Base-by-base conservation (phyloP, 176 grass and related monocot genomes). In the Olyra latifolia region DNA sequence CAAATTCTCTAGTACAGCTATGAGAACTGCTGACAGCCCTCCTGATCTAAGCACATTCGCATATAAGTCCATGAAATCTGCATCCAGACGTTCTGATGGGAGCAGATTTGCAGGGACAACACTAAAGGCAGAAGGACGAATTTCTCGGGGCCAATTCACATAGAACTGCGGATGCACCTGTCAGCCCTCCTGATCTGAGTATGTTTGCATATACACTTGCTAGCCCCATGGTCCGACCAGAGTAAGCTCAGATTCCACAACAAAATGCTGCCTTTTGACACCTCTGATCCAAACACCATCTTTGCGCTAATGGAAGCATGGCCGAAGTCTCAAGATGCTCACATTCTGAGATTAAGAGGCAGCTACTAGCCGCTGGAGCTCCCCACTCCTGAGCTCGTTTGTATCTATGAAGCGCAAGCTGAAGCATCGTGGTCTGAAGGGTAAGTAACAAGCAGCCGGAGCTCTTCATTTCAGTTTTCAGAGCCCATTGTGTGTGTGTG, bases 11-110 rank as follows among this genome's bases (percentile, higher is more conserved):
- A 32, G 48, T 28, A 66, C 46, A 64, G 24, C 66, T 58, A 78
- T 17, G 19, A 56, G 28, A 63, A 41, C 23, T 47, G 27, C 54
- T 7, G 71, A 64, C 10, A 85, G 47, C 28, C 71, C 87, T 66
- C 82, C 82, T 85, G 82, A 89, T 85, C 47, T 89, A 25, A 82
- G 57, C 65, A 72, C 55, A 85, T 85, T 85, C 5, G 50, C 54
- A 44, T 73, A 81, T 67, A 84, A 77, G 68, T 59, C 76, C 11
- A 69, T 35, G 69, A 83, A 65, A 52, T 24, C 42, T 19, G 32
- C 7, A 0, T 23, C 17, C 75, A 69, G 62, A 61, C 20, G 55
- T 70, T 43, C 66, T 0, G 22, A 47, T 62, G 71, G 65, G 58
- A 66, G 63, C 58, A 85, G 47, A 45, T 64, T 72, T 81, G n/a